Evolutionary conservation across 2,329 filamentous ascomycete species (phyloP), one percentile per base, ranked within the genome.

Genomic region (Aureobasidium sp.): DNA sequence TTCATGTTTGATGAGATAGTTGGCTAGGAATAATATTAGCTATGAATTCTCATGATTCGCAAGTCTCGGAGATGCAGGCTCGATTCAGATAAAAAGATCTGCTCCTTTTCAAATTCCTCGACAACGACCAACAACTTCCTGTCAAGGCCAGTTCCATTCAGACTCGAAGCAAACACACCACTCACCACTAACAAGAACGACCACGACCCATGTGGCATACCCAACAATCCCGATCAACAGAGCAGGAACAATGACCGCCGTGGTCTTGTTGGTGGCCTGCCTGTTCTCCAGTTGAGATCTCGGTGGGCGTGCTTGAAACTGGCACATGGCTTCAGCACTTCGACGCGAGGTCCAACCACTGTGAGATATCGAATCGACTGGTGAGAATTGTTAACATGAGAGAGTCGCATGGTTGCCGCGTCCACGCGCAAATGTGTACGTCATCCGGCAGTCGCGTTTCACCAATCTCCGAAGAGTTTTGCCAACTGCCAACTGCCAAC

Each of bases 121-220:
- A 6, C 10, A 19, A 23, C 45, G 25, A 31, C 45, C 45, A 15
- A 31, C 25, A 3, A n/a, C 17, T 19, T 29, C 2, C n/a, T 29
- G 5, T 17, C 31, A 53, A 40, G 33, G 3, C 38, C 19, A 15
- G 13, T 17, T 23, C 6, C 31, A 31, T 31, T 2, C 8, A 25
- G 7, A 31, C 13, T 27, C 17, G 19, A 13, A 15, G 13, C 2
- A 37, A 33, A 21, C 1, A 37, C 35, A 53, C 8, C 15, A 77
- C 86, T 69, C 73, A 91, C 88, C 77, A 70, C 86, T 88, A 63
- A 91, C 74, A 47, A 80, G 79, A 64, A 81, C 84, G 51, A 88
- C 83, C 51, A 91, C 72, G 15, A 85, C 84, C 74, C 88, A 96
- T 35, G 84, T 87, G 21, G 83, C 83, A 72, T 89, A 90, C 38